Base-by-base conservation (phyloP, 1,284 basidiomycete species). In the Austropuccinia psidii region DNA sequence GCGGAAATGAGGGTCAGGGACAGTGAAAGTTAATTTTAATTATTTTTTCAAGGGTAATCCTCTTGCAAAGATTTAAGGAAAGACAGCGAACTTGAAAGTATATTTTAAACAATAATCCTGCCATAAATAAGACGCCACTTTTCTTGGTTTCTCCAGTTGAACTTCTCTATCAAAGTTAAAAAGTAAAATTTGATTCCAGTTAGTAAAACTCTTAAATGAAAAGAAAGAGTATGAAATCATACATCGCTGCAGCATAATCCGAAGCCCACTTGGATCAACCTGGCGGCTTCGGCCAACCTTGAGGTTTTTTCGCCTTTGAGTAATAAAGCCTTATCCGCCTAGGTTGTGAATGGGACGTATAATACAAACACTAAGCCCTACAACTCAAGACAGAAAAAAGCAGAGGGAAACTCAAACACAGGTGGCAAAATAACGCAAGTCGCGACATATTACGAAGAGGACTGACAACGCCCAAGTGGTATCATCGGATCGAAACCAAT, bases 241-340 rank as follows among this genome's bases (percentile, higher is more conserved):
- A 73, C 70, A 73, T 73, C 70, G 31, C 58, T 73, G 27, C 70
- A 64, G 27, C 70, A 73, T 13, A 73, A 43, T 41, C 70, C 70
- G 39, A 73, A 73, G 11, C 70, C 47, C 9, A 50, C 37, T 55
- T 64, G 60, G 41, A 73, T 64, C 37, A 64, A 21, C 33, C 70
- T 62, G 6, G 60, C 70, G 11, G 60, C 52, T 33, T 73, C 70
- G 29, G 43, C 70, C 39, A 52, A 35, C 47, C 43, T 64, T 24
- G 19, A 33, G 13, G 49, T 9, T 19, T 73, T 64, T 45, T 73
- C 50, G 21, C 50, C 60, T 62, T 61, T 31, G 4, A 39, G 35
- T 27, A 41, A 33, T 1, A 73, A 43, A 17, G 41, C 27, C 29
- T 61, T 45, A 61, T 73, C 70, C 37, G 70, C 70, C 70, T 73